A percentile compares a stretch with the other conserved stretches of the same genome.
Evolutionary conservation across 306 rosid genomes (phyloP).

Genomic region (Rosa rugosa): DNA sequence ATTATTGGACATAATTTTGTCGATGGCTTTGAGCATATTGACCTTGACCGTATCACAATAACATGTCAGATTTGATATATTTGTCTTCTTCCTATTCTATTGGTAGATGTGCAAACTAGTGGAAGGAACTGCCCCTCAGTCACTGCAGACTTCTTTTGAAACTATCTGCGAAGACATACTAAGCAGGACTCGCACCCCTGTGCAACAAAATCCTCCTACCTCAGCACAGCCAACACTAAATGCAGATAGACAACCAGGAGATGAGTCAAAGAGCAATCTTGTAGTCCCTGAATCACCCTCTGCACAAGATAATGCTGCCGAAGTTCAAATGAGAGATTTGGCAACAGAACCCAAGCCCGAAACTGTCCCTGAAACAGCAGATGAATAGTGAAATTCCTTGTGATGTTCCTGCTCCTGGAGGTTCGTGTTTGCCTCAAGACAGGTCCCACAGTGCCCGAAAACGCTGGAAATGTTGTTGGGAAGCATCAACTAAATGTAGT

Average conservation of each 20-base stretch:
- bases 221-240: constrained; percentile 13
- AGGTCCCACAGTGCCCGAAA: background rate
- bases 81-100: background rate
- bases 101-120: constrained; percentile 79
- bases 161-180: constrained; percentile 46
- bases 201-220: constrained; percentile 24
- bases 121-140: constrained; percentile 47
- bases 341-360: constrained; percentile 33
- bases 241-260: constrained; percentile 27
- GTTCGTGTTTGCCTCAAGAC: background rate
- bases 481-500: background rate
- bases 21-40: background rate
- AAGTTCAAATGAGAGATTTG: constrained; percentile 30
- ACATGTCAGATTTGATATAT: background rate
- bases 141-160: constrained; percentile 45
- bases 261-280: constrained; percentile 17
- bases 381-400: constrained; percentile 28
- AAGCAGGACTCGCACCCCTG: constrained; percentile 49
- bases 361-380: constrained; percentile 11
- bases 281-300: constrained; percentile 27
- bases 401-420: constrained; percentile 10
- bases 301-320: constrained; percentile 32
- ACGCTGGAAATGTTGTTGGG: constrained; percentile 27
- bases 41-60: background rate
- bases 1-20: background rate